Evolutionary conservation across 2,329 filamentous ascomycete genomes (phyloP).

Genomic region (Fusarium sp.): DNA sequence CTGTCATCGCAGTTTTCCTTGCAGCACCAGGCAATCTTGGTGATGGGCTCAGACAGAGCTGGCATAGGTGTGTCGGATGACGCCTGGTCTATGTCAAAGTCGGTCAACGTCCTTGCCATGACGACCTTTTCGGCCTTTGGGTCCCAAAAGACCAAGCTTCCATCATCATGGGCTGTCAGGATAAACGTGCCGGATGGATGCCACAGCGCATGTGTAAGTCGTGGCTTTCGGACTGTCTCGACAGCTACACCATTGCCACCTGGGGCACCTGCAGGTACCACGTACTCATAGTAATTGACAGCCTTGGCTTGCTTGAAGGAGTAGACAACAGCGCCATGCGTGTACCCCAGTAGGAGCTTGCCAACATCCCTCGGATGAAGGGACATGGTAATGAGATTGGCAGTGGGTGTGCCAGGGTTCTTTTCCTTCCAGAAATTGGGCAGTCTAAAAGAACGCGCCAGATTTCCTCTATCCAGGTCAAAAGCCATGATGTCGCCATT

Average conservation of each 20-base stretch:
- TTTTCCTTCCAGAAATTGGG: slow-evolving; percentile 87
- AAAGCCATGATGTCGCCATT: slow-evolving; percentile 91
- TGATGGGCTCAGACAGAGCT: slow-evolving; percentile 77
- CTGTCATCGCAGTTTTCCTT: slow-evolving; percentile 96
- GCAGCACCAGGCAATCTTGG: slow-evolving; percentile 89
- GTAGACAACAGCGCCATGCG: slow-evolving; percentile 87
- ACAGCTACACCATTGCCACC: slow-evolving; percentile 78
- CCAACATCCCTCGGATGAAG: slow-evolving; percentile 94
- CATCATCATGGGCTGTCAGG: slow-evolving; percentile 88
- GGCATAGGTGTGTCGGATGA: slow-evolving; percentile 63
- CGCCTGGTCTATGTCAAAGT: slow-evolving; percentile 78
- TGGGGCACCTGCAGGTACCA: slow-evolving; percentile 82
- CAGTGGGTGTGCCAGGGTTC: slow-evolving; percentile 72
- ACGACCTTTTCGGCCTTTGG: slow-evolving; percentile 86
- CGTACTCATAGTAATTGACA: slow-evolving; percentile 84
- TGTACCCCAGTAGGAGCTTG: slow-evolving; percentile 90
- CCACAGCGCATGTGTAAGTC: slow-evolving; percentile 87
- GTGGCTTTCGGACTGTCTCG: slow-evolving; percentile 75
- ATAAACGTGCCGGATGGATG: slow-evolving; percentile 95
- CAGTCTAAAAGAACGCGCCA: slow-evolving; percentile 79
- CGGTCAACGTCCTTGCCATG: slow-evolving; percentile 82
- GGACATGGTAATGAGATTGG: slow-evolving; percentile 78
- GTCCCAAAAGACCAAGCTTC: slow-evolving; percentile 95
- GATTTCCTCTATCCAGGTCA: slow-evolving; percentile 83
- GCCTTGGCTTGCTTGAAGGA: slow-evolving; percentile 93